These are phyloP conservation scores for Marsdenia floribunda DNA, from an alignment of 257 asterid genomes.

Conservation along the genomic window DNA sequence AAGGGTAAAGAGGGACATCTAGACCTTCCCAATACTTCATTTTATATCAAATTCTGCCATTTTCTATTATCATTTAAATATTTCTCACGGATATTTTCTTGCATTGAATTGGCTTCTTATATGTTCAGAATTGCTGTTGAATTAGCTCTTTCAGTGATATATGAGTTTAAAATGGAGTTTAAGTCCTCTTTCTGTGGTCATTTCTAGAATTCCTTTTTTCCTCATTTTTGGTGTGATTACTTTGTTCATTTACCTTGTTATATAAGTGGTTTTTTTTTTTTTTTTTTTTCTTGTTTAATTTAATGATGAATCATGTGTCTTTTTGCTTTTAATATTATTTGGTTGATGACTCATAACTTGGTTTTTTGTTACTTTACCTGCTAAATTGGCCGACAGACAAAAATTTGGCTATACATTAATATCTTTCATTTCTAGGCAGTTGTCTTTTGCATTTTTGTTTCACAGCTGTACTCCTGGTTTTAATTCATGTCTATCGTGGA, in stretches of 20 bases:
- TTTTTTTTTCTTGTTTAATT: not conserved
- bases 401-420: not conserved
- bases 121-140: not conserved
- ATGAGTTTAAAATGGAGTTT: not conserved
- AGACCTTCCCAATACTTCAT: not conserved
- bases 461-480: not conserved
- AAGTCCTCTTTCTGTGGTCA: not conserved
- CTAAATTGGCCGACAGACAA: not conserved
- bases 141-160: not conserved
- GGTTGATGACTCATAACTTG: not conserved
- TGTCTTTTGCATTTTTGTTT: not conserved
- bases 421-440: not conserved
- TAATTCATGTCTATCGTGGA: constrained; percentile 4
- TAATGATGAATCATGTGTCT: not conserved
- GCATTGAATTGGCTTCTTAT: not conserved
- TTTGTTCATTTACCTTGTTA: not conserved
- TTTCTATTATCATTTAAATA: not conserved
- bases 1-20: not conserved
- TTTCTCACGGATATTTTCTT: not conserved
- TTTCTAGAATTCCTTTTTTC: not conserved
- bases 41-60: not conserved
- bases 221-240: not conserved
- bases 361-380: not conserved
- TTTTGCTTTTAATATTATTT: constrained; percentile 3
- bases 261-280: not conserved